Percentiles rank a stretch among this genome's conserved stretches.
These are phyloP conservation scores for Tuber indicum DNA, from an alignment of 495 filamentous ascomycete species.

Conservation along the genomic window DNA sequence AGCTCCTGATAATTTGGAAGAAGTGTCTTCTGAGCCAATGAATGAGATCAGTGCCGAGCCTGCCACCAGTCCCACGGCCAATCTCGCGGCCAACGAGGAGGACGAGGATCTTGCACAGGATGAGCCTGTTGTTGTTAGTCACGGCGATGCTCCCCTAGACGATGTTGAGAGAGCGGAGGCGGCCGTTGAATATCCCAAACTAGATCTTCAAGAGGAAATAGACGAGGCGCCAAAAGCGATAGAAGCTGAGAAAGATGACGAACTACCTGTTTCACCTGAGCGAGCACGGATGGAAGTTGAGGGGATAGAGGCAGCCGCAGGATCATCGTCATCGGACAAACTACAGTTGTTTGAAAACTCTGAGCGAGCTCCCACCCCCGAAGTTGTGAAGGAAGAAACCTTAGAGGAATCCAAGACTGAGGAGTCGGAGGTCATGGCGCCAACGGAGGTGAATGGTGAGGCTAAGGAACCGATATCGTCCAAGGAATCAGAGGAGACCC, in stretches of 20 bases:
- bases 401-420: background rate
- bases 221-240: background rate
- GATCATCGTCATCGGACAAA: conserved; percentile 60
- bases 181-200: conserved; percentile 13
- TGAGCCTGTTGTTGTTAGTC: conserved; percentile 23
- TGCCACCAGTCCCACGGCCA: background rate
- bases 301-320: background rate
- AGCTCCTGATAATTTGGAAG: background rate
- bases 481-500: background rate
- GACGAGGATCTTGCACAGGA: conserved; percentile 15
- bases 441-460: background rate
- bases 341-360: conserved; percentile 70
- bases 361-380: conserved; percentile 31
- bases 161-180: conserved; percentile 35
- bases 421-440: background rate
- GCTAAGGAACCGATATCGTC: conserved; percentile 4
- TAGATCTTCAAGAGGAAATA: background rate
- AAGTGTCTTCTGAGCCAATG: background rate
- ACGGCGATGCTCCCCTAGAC: conserved; percentile 35
- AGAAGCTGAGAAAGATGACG: background rate
- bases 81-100: background rate
- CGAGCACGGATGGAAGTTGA: conserved; percentile 43
- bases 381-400: background rate
- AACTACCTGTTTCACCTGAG: background rate
- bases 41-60: background rate